Conservation (phyloP, 371 early-diverging fungal genomes). For the Mucor plumbeus region DNA sequence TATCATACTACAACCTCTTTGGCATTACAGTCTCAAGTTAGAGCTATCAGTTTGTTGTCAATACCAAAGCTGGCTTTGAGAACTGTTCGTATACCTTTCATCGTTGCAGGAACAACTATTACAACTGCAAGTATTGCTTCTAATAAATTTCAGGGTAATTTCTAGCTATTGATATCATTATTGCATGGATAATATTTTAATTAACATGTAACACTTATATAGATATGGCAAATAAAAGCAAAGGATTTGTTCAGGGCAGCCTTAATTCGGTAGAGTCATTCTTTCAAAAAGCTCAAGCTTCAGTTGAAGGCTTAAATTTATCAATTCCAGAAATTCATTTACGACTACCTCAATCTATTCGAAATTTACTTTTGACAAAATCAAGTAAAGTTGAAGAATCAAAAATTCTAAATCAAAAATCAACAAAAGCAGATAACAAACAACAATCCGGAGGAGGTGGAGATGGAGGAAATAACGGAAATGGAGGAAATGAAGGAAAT, state of each 20-base stretch:
- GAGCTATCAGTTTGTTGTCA: slow-evolving; percentile 36
- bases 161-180: background rate
- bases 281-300: slow-evolving; percentile 32
- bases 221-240: slow-evolving; percentile 47
- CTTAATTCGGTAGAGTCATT: slow-evolving; percentile 28
- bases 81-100: slow-evolving; percentile 38
- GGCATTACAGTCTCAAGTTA: slow-evolving; percentile 32
- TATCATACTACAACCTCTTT: slow-evolving; percentile 35
- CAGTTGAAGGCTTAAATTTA: slow-evolving; percentile 37
- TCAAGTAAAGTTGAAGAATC: slow-evolving; percentile 22
- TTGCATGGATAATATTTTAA: background rate
- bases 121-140: slow-evolving; percentile 49
- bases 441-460: slow-evolving; percentile 12
- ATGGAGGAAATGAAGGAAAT: slow-evolving; percentile 12
- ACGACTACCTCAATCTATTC: slow-evolving; percentile 42
- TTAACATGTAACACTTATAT: background rate
- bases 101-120: slow-evolving; percentile 48
- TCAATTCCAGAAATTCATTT: slow-evolving; percentile 48
- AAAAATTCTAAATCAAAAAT: slow-evolving; percentile 21
- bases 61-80: slow-evolving; percentile 39
- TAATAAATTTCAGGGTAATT: slow-evolving; percentile 48
- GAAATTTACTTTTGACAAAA: slow-evolving; percentile 25
- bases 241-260: slow-evolving; percentile 31
- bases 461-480: slow-evolving; percentile 14
- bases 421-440: slow-evolving; percentile 7